phyloP scores from a whole-genome alignment of 805 yeast species.

The Schizosaccharomyces pombe region DNA sequence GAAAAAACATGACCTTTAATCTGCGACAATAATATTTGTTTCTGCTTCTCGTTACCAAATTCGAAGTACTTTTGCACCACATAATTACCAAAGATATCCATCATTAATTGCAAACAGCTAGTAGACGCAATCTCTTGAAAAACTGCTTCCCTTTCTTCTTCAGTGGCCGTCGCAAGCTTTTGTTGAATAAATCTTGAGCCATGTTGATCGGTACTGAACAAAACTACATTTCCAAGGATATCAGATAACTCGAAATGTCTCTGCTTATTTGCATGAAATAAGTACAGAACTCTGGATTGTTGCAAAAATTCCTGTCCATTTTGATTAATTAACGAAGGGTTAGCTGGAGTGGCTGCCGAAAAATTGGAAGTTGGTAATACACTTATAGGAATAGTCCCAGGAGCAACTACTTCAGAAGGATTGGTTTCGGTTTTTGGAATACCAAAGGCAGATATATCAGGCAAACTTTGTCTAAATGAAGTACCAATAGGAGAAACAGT shows the following conservation, averaged over 20 bases:
- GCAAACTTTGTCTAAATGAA: too few species aligned
- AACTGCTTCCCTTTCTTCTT: constrained; percentile 54
- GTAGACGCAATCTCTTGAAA: constrained; percentile 60
- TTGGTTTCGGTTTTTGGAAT: too few species aligned
- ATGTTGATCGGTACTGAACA: constrained; percentile 85
- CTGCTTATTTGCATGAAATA: constrained; percentile 44
- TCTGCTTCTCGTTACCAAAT: constrained; percentile 48
- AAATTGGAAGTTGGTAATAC: too few species aligned
- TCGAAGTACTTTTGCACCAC: constrained; percentile 90
- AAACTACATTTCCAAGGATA: constrained; percentile 67
- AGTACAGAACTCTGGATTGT: constrained; percentile 31
- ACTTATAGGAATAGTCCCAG: too few species aligned
- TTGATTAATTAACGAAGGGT: neutral
- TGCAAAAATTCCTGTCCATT: neutral
- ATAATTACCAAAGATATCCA: constrained; percentile 94
- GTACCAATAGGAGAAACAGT: too few species aligned
- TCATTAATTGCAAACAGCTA: constrained; percentile 54
- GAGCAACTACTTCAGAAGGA: too few species aligned
- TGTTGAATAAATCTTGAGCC: constrained; percentile 95
- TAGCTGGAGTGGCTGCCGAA: too few species aligned
- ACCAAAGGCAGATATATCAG: too few species aligned
- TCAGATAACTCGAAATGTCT: constrained; percentile 46
- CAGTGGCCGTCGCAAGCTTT: constrained; percentile 37
- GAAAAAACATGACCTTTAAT: constrained; percentile 55
- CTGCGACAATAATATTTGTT: constrained; percentile 36